Evolutionary conservation across 192 early-diverging fungal species (phyloP).

Genomic region (Borealophlyctis nickersoniae): DNA sequence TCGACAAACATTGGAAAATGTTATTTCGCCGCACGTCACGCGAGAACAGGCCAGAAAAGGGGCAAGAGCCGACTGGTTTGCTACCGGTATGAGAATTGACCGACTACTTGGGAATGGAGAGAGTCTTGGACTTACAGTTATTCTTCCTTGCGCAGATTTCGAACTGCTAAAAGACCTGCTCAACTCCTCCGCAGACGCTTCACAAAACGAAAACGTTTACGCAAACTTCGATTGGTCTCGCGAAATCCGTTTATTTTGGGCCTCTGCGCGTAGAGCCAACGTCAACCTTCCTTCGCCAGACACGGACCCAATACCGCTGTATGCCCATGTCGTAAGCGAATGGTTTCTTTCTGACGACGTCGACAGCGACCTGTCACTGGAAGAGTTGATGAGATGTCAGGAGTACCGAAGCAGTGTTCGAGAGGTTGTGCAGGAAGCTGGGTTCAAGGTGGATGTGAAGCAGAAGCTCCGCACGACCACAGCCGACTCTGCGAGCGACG

Average conservation of each 20-base stretch:
- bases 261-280: not conserved
- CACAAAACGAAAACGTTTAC: constrained; percentile 25
- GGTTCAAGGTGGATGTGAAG: not conserved
- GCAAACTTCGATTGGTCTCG: constrained; percentile 29
- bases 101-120: too few relatives aligned
- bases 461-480: not conserved
- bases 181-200: not conserved
- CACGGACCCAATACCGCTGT: not conserved
- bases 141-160: constrained; percentile 6
- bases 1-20: constrained; percentile 19
- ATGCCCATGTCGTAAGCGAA: not conserved
- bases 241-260: constrained; percentile 5
- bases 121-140: too few relatives aligned
- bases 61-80: constrained; percentile 33
- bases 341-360: not conserved
- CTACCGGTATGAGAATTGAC: constrained; percentile 26
- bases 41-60: constrained; percentile 31
- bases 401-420: not conserved
- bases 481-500: not conserved
- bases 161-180: constrained; percentile 19
- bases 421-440: not conserved
- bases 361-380: not conserved
- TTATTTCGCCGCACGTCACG: constrained; percentile 36
- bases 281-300: too few relatives aligned
- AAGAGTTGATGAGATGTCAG: not conserved